Evolutionary conservation across 2,329 filamentous ascomycete species (phyloP).

Genomic region (Penicillium expansum): DNA sequence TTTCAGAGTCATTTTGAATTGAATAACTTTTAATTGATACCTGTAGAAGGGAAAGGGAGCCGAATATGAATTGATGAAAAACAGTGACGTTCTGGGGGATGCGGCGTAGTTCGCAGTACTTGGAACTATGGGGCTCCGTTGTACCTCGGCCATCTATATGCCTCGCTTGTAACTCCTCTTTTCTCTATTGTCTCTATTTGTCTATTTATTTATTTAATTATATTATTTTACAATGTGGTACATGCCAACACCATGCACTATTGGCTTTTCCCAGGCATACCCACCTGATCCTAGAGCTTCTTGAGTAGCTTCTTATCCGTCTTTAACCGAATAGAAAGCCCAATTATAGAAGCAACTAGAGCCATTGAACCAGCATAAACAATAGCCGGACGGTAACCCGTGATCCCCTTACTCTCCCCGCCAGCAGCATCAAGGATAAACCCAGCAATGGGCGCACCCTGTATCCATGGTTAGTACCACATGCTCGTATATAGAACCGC

Average conservation of each 20-base stretch:
- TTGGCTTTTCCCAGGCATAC: too few species aligned
- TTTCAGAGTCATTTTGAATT: neutral
- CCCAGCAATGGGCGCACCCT: slow-evolving; percentile 62
- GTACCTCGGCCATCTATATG: slow-evolving; percentile 2
- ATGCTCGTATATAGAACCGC: neutral
- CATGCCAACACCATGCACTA: neutral
- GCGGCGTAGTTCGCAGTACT: slow-evolving; percentile 14
- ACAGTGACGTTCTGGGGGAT: slow-evolving; percentile 8
- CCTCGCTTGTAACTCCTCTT: neutral
- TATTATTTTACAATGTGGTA: neutral
- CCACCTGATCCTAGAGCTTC: slow-evolving; percentile 29
- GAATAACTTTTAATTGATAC: neutral
- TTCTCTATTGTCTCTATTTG: neutral
- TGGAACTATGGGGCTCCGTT: neutral
- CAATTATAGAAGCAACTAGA: slow-evolving; percentile 45
- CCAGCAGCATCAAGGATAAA: slow-evolving; percentile 58
- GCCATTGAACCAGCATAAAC: slow-evolving; percentile 59
- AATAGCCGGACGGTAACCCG: slow-evolving; percentile 60
- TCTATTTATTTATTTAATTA: neutral
- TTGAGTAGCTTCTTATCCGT: slow-evolving; percentile 41
- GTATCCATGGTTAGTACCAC: neutral
- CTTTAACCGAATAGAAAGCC: slow-evolving; percentile 46
- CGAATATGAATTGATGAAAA: neutral
- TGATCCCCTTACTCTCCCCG: slow-evolving; percentile 49
- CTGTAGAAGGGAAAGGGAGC: neutral